Evolutionary conservation across 306 rosid genomes (phyloP), one percentile per base, ranked within the genome.

Genomic region (Geum urbanum): DNA sequence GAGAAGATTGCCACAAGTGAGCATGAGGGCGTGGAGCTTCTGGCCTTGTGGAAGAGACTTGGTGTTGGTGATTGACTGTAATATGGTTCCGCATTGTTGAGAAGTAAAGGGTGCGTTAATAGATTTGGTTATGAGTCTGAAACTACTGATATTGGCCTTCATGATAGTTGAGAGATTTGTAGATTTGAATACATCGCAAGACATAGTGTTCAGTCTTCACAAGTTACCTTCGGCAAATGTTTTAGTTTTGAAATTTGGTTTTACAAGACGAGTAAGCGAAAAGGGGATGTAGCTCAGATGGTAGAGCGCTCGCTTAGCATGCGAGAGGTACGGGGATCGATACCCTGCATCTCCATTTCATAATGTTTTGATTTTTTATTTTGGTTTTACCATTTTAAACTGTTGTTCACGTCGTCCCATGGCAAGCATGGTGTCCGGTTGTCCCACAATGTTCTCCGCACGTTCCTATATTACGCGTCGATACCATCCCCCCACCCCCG

Each of bases 231-330:
- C n/a, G n/a, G n/a, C n/a, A n/a, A n/a, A n/a, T n/a, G n/a, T n/a
- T n/a, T n/a, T n/a, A n/a, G n/a, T n/a, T n/a, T n/a, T n/a, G n/a
- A n/a, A n/a, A n/a, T n/a, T n/a, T n/a, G n/a, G n/a, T n/a, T n/a
- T n/a, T n/a, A n/a, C n/a, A n/a, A 27, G 32, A 27, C 2, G 37
- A 32, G 37, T 32, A 2, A 32, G 37, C 37, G 1, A 7, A 9
- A 55, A 3, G 86, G 92, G 96, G 95, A 87, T 87, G 92, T 89
- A 89, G 95, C 91, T 87, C 92, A 89, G 92, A 86, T 92, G 92
- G 95, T 89, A 89, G 95, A 89, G 96, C 87, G 91, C 92, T 89
- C 85, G 95, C 95, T 89, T 92, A 84, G 95, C 96, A 89, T 89
- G 96, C 88, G 88, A 89, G 89, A 92, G 92, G 92, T 78, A 83